Base-by-base conservation (phyloP, 2,329 filamentous ascomycete genomes). In the Fusarium nygamai region DNA sequence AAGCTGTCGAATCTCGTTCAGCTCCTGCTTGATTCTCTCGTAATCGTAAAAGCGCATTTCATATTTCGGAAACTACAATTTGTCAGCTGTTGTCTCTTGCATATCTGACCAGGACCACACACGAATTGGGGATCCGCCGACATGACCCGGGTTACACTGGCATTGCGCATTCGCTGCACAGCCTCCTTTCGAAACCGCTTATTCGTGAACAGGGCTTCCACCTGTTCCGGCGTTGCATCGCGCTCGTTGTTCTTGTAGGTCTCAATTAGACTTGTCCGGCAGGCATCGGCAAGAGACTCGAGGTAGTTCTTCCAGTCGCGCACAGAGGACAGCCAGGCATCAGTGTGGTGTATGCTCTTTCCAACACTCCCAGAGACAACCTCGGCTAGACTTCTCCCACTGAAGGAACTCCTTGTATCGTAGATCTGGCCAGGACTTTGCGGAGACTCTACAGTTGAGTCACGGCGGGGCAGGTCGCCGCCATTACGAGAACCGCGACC, bases 21-120 rank as follows among this genome's bases (percentile, higher is more conserved):
- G 63, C 39, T 88, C 85, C 47, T 82, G 80, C 64, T 83, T 84
- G 13, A 87, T 77, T 48, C 78, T 82, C 51, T 88, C 86, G 63
- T 85, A 87, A 61, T 87, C 85, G 33, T 84, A 80, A 53, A 87
- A 87, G 3, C 86, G 83, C 47, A 86, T 84, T 67, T 86, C 85
- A 64, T 86, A 88, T 76, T 83, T 67, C 48, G 82, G 82, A 76
- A 87, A 84, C 80, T 84, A 64, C 5, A 19, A 33, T 19, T 2
- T 8, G 67, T 77, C 51, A 77, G 76, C 39, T 20, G 20, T 31
- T 19, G 17, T 48, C 41, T 20, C 44, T 24, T 56, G 14, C 1
- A 5, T 10, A 12, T 13, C 38, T 34, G 6, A 17, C 5, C 22
- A 12, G 7, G 24, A 11, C 12, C 22, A 19, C 83, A 69, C 69